Evolutionary conservation across 306 rosid species (phyloP), one percentile per base, ranked within the genome.

Genomic region (Cajanus cajan): DNA sequence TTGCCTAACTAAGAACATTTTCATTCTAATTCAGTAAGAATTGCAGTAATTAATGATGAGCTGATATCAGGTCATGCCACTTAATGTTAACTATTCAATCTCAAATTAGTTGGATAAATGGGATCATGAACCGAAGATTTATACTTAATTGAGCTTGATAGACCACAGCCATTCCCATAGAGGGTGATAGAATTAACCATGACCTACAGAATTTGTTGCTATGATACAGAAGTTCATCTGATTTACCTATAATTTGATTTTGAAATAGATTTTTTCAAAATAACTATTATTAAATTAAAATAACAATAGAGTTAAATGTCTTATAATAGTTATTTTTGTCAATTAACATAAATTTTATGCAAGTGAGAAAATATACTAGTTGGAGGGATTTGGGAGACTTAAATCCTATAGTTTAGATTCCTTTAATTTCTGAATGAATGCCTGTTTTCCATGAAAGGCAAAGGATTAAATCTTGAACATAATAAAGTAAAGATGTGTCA

Each of bases 1-100:
- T 39, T 73, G 70, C 50, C n/a, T 3, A 2, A 48, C 13, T 54
- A 54, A 1, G 16, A 45, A 28, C 22, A 68, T 22, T 68, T 68
- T 54, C 39, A 48, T 57, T 24, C 62, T 73, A 14, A 73, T 72
- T 14, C 4, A 54, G 41, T 77, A n/a, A 62, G 37, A 76, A 55
- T 44, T 39, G 43, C 21, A 50, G 8, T 21, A 58, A 45, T 57
- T 36, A 72, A 45, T 74, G 62, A 76, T 55, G 18, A 19, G 59
- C 51, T 54, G 34, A 14, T 40, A 6, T 79, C 5, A 45, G 8
- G 28, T 37, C 57, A 59, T 72, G 22, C 28, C 54, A 16, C 28
- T 28, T 31, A 11, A 43, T 34, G 15, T 31, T 58, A 15, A 15
- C 36, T 22, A 41, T 66, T 61, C 48, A 6, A 43, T 41, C 13